phyloP scores from a whole-genome alignment of 2,329 filamentous ascomycete genomes.

The Colletotrichum higginsianum region DNA sequence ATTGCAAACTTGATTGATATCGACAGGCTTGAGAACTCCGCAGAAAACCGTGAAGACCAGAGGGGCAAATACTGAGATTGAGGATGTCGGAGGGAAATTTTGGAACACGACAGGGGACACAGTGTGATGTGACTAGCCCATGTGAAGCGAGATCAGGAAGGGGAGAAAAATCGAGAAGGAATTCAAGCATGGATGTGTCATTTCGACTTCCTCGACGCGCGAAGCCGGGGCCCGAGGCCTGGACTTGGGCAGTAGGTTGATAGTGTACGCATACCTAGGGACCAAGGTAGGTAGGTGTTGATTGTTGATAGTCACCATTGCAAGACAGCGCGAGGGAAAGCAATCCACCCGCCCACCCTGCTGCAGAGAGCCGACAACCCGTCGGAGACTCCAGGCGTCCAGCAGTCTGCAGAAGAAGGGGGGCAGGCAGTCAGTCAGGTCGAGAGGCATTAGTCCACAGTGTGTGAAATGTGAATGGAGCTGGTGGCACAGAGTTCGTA shows the following conservation, averaged over 20 bases:
- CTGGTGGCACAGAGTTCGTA: slow-evolving; percentile 42
- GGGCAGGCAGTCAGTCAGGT: background rate
- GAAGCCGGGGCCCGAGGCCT: slow-evolving; percentile 11
- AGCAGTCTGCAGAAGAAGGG: background rate
- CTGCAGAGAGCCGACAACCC: slow-evolving; percentile 7
- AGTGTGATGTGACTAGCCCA: slow-evolving; percentile 11
- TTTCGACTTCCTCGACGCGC: slow-evolving; percentile 26
- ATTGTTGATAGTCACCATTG: background rate
- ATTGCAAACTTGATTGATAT: slow-evolving; percentile 11
- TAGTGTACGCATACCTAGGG: too few species aligned
- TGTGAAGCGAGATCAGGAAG: slow-evolving; percentile 22
- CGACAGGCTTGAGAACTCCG: slow-evolving; percentile 22
- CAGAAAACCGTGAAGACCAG: background rate
- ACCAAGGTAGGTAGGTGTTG: too few species aligned
- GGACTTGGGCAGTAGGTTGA: background rate
- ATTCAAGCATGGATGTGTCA: slow-evolving; percentile 25
- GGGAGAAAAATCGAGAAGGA: slow-evolving; percentile 36
- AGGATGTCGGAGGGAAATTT: background rate
- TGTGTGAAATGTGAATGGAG: slow-evolving; percentile 16
- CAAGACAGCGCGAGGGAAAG: background rate
- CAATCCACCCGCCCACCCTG: background rate
- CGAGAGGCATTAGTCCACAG: slow-evolving; percentile 6
- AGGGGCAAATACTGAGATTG: background rate
- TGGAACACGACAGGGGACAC: slow-evolving; percentile 4
- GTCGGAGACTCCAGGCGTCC: background rate